Conservation (phyloP, 2,329 filamentous ascomycete genomes). For the Penicillium sp. region DNA sequence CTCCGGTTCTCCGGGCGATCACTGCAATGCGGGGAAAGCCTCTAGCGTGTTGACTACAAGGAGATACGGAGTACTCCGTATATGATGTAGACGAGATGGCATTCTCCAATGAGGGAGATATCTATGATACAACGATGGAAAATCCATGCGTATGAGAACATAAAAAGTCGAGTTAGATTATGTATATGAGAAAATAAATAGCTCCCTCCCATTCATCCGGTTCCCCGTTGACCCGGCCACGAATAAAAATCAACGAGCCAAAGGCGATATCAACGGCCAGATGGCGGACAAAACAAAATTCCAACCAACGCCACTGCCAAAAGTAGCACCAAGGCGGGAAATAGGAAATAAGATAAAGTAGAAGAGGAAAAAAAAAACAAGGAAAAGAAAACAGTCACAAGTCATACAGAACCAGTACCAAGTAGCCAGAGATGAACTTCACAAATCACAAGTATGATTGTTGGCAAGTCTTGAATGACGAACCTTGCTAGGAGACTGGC, state of each 20-base stretch:
- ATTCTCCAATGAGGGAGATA: no score
- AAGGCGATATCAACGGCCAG: slow-evolving; percentile 17
- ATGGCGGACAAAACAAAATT: slow-evolving; percentile 7
- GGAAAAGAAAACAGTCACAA: slow-evolving; percentile 1
- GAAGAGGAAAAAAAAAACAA: slow-evolving; percentile 1
- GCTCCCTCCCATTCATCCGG: slow-evolving; percentile 19
- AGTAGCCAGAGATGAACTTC: not conserved
- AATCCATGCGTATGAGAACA: not conserved
- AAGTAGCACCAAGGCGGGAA: slow-evolving; percentile 5
- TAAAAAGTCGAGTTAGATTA: slow-evolving; percentile 8
- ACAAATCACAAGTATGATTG: not conserved
- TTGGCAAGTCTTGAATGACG: not conserved
- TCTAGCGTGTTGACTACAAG: not conserved
- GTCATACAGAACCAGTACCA: not conserved
- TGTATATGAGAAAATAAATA: slow-evolving; percentile 10
- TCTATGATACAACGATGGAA: no score
- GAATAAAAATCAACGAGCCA: not conserved
- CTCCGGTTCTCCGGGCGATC: slow-evolving; percentile 10
- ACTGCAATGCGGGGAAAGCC: slow-evolving; percentile 5
- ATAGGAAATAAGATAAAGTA: not conserved
- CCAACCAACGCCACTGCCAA: not conserved
- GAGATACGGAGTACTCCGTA: not conserved
- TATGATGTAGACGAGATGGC: not conserved
- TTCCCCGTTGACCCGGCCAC: slow-evolving; percentile 21
- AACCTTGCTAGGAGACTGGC: slow-evolving; percentile 29